Evolutionary conservation across 306 rosid genomes (phyloP).

Genomic region (Fragaria ananassa): DNA sequence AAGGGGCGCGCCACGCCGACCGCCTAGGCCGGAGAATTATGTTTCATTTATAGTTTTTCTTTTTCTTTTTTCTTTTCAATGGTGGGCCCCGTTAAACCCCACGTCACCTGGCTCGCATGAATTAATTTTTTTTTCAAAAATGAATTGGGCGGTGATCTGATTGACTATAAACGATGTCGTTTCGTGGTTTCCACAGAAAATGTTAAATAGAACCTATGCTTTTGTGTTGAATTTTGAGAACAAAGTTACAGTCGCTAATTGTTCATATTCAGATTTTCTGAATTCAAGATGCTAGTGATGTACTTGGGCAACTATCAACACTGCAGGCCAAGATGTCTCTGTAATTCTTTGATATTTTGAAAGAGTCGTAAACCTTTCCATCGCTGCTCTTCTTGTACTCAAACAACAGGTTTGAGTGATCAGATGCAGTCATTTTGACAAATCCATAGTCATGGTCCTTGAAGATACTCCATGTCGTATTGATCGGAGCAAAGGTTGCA

Average conservation of each 20-base stretch:
- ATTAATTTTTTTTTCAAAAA: no score
- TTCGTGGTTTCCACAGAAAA: no score
- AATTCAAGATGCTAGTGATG: conserved; percentile 61
- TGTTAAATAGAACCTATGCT: neutral
- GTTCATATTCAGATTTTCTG: neutral
- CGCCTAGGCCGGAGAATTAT: no score
- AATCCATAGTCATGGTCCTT: conserved; percentile 82
- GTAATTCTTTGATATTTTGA: conserved; percentile 70
- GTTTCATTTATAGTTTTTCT: no score
- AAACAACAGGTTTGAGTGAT: conserved; percentile 77
- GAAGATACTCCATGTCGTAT: conserved; percentile 75
- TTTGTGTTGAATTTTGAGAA: neutral
- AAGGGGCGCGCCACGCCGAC: no score
- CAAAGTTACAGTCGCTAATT: neutral
- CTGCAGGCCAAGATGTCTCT: conserved; percentile 80
- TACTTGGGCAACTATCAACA: conserved; percentile 60
- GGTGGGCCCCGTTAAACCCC: no score
- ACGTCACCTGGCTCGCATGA: no score
- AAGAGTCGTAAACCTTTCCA: conserved; percentile 79
- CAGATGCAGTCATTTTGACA: conserved; percentile 80
- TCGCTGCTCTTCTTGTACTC: conserved; percentile 96
- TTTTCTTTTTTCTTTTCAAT: no score
- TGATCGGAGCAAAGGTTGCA: conserved; percentile 53
- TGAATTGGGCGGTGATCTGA: no score
- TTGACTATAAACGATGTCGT: no score